phyloP scores from a whole-genome alignment of 208 protist species.

The Balamuthia mandrillaris region DNA sequence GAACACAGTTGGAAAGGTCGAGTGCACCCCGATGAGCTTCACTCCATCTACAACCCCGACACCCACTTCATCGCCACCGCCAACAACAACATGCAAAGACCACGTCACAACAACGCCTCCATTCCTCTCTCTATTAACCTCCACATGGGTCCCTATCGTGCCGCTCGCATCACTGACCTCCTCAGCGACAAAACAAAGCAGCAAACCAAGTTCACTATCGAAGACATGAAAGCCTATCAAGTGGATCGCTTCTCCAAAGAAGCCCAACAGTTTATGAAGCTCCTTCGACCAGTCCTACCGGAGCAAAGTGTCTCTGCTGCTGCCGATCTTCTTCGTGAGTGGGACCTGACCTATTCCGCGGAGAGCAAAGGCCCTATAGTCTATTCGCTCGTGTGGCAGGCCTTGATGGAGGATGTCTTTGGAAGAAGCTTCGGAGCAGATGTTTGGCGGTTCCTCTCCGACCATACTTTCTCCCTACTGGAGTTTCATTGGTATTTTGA shows the following conservation, averaged over 20 bases:
- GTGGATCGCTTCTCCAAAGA: slow-evolving; percentile 1
- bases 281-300: background rate
- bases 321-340: background rate
- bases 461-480: background rate
- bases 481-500: slow-evolving; percentile 34
- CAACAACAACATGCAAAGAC: slow-evolving; percentile 23
- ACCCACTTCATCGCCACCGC: background rate
- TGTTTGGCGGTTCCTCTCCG: background rate
- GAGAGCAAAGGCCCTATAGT: background rate
- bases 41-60: background rate
- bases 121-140: background rate
- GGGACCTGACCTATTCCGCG: background rate
- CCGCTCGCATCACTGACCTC: background rate
- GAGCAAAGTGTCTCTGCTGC: background rate
- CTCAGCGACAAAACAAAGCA: background rate
- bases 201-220: background rate
- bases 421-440: background rate
- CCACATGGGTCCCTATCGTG: slow-evolving; percentile 23
- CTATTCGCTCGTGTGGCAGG: background rate
- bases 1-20: slow-evolving; percentile 11
- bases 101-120: background rate
- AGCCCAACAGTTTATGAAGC: slow-evolving; percentile 5
- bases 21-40: background rate
- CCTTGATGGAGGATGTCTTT: background rate
- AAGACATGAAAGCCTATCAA: slow-evolving; percentile 24